Conservation (phyloP, 176 grass and related monocot genomes). For the Pontederia crassipes region DNA sequence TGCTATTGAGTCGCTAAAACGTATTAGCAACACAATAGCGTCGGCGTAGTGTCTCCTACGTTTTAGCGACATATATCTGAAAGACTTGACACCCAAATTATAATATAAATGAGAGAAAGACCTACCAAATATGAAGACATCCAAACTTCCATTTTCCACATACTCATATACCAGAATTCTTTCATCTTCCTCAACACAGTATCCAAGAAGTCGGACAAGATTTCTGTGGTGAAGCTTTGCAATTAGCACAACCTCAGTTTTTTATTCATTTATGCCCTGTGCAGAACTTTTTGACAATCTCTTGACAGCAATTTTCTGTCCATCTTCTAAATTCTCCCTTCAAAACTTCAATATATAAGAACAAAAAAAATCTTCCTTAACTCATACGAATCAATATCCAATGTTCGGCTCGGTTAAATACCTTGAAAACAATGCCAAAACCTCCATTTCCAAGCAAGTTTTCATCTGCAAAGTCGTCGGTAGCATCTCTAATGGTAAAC, state of each 20-base stretch:
- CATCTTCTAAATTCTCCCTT: conserved; percentile 31
- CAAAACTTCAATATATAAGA: neutral
- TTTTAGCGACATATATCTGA: too few relatives aligned
- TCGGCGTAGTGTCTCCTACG: too few relatives aligned
- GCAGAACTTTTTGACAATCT: conserved; percentile 30
- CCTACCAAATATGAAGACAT: conserved; percentile 49
- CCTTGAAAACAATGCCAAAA: conserved; percentile 50
- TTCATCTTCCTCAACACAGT: conserved; percentile 34
- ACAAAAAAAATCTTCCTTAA: neutral
- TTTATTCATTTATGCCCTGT: conserved; percentile 45
- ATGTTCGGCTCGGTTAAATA: neutral
- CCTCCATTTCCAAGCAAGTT: conserved; percentile 48
- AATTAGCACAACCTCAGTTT: conserved; percentile 53
- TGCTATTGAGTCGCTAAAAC: too few relatives aligned
- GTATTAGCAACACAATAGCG: too few relatives aligned
- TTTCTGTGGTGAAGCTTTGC: conserved; percentile 62
- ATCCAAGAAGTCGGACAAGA: conserved; percentile 55
- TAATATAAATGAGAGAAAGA: neutral
- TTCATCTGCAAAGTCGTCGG: conserved; percentile 13
- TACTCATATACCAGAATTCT: conserved; percentile 44
- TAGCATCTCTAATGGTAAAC: conserved; percentile 26
- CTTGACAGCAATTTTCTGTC: conserved; percentile 55
- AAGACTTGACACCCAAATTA: too few relatives aligned
- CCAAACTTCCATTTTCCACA: conserved; percentile 60
- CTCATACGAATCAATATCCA: too few relatives aligned